Base-by-base conservation (phyloP, 2,329 filamentous ascomycete species). In the Cylindrodendrum hubeiense region DNA sequence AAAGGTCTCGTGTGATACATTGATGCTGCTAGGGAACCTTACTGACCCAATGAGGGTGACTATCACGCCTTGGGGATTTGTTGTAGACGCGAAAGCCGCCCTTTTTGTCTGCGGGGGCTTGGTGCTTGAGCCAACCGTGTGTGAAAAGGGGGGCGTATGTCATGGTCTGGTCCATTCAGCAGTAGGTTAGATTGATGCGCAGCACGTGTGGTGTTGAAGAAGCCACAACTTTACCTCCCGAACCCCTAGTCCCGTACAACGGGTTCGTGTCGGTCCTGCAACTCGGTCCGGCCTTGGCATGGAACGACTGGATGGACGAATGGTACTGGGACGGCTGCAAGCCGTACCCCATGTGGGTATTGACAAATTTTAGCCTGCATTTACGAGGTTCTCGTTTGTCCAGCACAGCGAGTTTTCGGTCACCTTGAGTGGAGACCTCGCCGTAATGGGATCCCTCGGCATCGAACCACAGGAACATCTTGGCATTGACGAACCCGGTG, bases 391-490 rank as follows among this genome's bases (percentile, higher is more conserved):
- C 7, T 39, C 37, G 15, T 8, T n/a, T n/a, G 37, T 8, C 59
- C 51, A 56, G 19, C 43, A 30, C 7, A 55, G 33, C 6, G 26
- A 22, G 43, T 61, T n/a, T 15, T 50, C 13, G 22, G 28, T 44
- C 5, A 51, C 24, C 1, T 26, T 4, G 34, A 44, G 59, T n/a
- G 43, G 3, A 19, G 50, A 41, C 22, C n/a, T 43, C 8, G 51
- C 43, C 6, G 41, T 37, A 5, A 33, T 28, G 13, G 49, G 13
- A n/a, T 28, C 28, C 17, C 30, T 60, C 46, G 2, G 28, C 5
- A 34, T 60, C 57, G 41, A 60, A 43, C 50, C 56, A 61, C 13
- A 28, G 30, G 19, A 60, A 53, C 8, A 61, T 24, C 8, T 47
- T 56, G 19, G 44, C 37, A 37, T 33, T 33, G 26, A 49, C n/a